A percentile compares a stretch with the other conserved stretches of the same genome.
Evolutionary conservation across 495 filamentous ascomycete species (phyloP).

Genomic region (Tuber indicum): DNA sequence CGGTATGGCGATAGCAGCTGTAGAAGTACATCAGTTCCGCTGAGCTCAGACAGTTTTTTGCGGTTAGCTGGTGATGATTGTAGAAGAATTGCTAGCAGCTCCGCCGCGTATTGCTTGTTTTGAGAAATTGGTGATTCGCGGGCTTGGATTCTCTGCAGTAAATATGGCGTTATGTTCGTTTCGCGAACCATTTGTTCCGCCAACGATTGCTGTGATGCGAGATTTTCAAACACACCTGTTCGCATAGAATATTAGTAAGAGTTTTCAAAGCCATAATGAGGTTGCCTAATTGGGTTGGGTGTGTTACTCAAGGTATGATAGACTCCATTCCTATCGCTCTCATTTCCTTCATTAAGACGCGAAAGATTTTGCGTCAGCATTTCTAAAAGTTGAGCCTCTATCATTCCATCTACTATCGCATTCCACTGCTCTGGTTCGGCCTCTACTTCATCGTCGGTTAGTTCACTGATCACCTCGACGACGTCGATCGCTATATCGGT

Average conservation of each 20-base stretch:
- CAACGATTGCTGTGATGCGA: conserved; percentile 62
- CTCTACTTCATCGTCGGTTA: conserved; percentile 90
- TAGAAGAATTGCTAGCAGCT: conserved; percentile 79
- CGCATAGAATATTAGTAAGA: conserved; percentile 23
- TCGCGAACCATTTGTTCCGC: conserved; percentile 65
- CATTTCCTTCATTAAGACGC: conserved; percentile 72
- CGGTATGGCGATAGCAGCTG: conserved; percentile 85
- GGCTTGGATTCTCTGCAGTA: conserved; percentile 62
- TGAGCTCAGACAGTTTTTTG: conserved; percentile 54
- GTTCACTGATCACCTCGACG: conserved; percentile 82
- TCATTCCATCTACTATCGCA: conserved; percentile 67
- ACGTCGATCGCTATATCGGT: conserved; percentile 92
- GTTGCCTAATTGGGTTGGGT: neutral
- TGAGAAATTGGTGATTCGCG: conserved; percentile 60
- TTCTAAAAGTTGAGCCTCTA: conserved; percentile 75
- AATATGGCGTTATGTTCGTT: conserved; percentile 63
- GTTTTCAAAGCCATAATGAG: neutral
- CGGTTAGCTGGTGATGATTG: conserved; percentile 64
- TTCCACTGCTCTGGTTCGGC: conserved; percentile 81
- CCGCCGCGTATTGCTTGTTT: conserved; percentile 93
- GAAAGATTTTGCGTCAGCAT: conserved; percentile 76
- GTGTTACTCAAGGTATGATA: conserved; percentile 68
- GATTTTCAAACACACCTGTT: conserved; percentile 68
- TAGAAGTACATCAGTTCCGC: conserved; percentile 72
- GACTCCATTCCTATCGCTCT: conserved; percentile 73